Evolutionary conservation across 1,284 basidiomycete species (phyloP), one percentile per base, ranked within the genome.

Genomic region (Sporisorium scitamineum): DNA sequence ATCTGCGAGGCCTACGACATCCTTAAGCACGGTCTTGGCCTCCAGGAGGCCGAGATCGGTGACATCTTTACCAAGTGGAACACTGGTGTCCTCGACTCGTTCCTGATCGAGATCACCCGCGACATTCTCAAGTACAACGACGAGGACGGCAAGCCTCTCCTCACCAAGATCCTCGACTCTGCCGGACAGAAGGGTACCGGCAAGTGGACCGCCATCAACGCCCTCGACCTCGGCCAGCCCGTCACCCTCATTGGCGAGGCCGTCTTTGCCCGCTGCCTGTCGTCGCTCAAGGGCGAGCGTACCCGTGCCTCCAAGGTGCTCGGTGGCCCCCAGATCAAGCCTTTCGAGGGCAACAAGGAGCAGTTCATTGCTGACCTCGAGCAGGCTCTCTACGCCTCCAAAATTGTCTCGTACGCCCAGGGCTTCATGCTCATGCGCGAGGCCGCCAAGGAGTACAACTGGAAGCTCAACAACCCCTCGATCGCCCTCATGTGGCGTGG

Each of bases 341-440:
- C 91, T 45, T 98, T 99, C 93, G 91, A 92, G 82, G 97, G 96
- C 79, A 95, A 98, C 91, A 98, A 97, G 90, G 90, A 96, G 87
- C 93, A 96, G 86, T 99, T 99, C 89, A 96, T 99, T 86, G 93
- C 94, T 82, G 94, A 99, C 87, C 92, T 99, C 77, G 96, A 99
- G 88, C 97, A 99, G 87, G 96, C 96, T 58, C 90, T 99, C 71
- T 99, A 99, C 88, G 97, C 95, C 53, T 97, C 94, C 84, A 99
- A 99, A 91, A 96, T 99, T 59, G 80, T 85, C 61, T 85, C 84
- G 37, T 85, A 99, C 89, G 94, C 96, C 26, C 97, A 99, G 88
- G 97, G 97, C 81, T 99, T 99, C 90, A 97, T 99, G 92, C 90
- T 99, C 84, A 97, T 99, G 95, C 91, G 97, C 81, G 93, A 98